Base-by-base conservation (phyloP, 169 alveolate genomes). In the Theileria equi region DNA sequence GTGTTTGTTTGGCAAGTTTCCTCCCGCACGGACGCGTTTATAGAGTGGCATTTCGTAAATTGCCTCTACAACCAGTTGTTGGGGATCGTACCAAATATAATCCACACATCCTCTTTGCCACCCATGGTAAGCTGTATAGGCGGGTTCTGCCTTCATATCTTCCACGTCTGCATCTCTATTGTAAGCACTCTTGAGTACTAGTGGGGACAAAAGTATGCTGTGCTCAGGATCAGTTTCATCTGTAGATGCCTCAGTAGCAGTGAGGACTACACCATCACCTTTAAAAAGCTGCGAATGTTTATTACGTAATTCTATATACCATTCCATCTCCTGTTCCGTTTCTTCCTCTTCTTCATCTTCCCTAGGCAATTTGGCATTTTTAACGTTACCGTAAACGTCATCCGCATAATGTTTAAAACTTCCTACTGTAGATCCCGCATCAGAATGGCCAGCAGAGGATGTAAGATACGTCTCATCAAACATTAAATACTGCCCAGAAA, bases 21-120 rank as follows among this genome's bases (percentile, higher is more conserved):
- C 81, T 25, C 45, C 34, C 21, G 49, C 60, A 44, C 26, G 58
- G 6, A 77, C 86, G 19, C 68, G 80, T 11, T 54, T 16, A 53
- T 77, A 77, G 3, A 50, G 48, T 2, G 86, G 86, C 69, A 77
- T 35, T 64, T 77, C 81, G 69, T 66, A 68, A 0, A 77, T 57
- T 25, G 79, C 68, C 28, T 53, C 80, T 29, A 86, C 87, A 53
- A 67, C 71, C 17, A 79, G 69, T 41, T 64, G 53, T 44, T 67
- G 71, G 19, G 82, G 50, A 16, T 86, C 55, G 59, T 85, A 86
- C 68, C 89, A 89, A 21, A 89, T 85, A 74, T 89, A 89, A 54
- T 89, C 94, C 28, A 89, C 91, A 40, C 94, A 89, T 17, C 94
- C 94, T 35, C 80, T 62, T 48, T 89, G 94, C 84, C 89, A 80